Evolutionary conservation across 1,284 basidiomycete species (phyloP).

Genomic region (Cutaneotrichosporon sp.): DNA sequence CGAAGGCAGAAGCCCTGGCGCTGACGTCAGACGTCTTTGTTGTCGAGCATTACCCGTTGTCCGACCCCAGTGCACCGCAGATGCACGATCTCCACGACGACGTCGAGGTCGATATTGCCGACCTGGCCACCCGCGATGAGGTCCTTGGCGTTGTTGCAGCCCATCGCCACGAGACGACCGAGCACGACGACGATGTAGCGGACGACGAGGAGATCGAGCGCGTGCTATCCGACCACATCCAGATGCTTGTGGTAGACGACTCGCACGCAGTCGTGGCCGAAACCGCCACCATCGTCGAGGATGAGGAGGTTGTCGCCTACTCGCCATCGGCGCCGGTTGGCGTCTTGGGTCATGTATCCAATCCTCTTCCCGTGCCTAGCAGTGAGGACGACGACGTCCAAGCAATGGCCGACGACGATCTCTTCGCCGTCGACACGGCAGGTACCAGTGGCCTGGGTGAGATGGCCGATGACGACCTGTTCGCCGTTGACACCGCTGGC

Average conservation of each 20-base stretch:
- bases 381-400: slow-evolving; percentile 4
- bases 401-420: slow-evolving; percentile 4
- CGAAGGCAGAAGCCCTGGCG: background rate
- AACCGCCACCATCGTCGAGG: background rate
- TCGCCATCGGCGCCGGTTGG: background rate
- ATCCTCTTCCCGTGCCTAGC: background rate
- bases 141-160: background rate
- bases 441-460: background rate
- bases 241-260: slow-evolving; percentile 3
- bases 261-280: background rate
- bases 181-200: background rate
- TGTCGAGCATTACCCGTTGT: slow-evolving; percentile 30
- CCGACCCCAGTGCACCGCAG: slow-evolving; percentile 41
- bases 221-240: slow-evolving; percentile 1
- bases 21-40: slow-evolving; percentile 24
- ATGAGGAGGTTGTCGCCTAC: slow-evolving; percentile 3
- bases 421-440: slow-evolving; percentile 30
- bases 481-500: slow-evolving; percentile 38
- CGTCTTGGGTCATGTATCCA: background rate
- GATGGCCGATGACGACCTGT: slow-evolving; percentile 24
- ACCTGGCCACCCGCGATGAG: slow-evolving; percentile 2
- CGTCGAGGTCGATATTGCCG: slow-evolving; percentile 28
- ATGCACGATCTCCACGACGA: slow-evolving; percentile 38
- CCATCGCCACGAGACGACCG: background rate
- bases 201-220: slow-evolving; percentile 4